phyloP scores from a whole-genome alignment of 768 basidiomycete genomes.

The Termitomyces sp. region DNA sequence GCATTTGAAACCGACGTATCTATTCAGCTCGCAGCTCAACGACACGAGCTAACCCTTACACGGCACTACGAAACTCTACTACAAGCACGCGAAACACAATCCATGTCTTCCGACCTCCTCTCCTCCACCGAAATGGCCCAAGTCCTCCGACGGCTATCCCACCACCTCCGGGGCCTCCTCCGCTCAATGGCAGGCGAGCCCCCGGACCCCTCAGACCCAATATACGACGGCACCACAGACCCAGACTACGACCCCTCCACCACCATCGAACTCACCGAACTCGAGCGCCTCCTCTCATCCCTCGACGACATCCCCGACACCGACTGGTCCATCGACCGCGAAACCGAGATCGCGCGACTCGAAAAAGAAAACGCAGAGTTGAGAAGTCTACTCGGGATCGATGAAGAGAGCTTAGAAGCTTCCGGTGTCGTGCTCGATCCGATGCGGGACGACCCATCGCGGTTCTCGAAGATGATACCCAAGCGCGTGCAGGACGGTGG shows the following conservation, averaged over 20 bases:
- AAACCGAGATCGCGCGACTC: slow-evolving; percentile 80
- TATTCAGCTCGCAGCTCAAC: slow-evolving; percentile 81
- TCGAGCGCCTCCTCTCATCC: slow-evolving; percentile 40
- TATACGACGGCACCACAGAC: slow-evolving; percentile 16
- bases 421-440: slow-evolving; percentile 54
- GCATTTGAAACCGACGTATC: neutral
- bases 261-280: slow-evolving; percentile 36
- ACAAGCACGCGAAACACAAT: slow-evolving; percentile 58
- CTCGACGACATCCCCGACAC: slow-evolving; percentile 33
- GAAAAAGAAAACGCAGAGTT: slow-evolving; percentile 82
- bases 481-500: slow-evolving; percentile 9
- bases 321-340: slow-evolving; percentile 90
- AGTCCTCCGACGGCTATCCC: slow-evolving; percentile 73
- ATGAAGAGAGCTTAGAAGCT: slow-evolving; percentile 49
- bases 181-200: slow-evolving; percentile 69
- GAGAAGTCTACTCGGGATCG: slow-evolving; percentile 74
- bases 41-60: slow-evolving; percentile 83
- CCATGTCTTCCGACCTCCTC: slow-evolving; percentile 53
- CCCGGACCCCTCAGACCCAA: slow-evolving; percentile 34
- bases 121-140: slow-evolving; percentile 57
- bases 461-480: slow-evolving; percentile 34
- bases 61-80: slow-evolving; percentile 89
- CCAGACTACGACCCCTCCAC: slow-evolving; percentile 35
- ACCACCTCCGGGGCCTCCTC: slow-evolving; percentile 67
- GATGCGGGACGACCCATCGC: slow-evolving; percentile 43